phyloP scores from a whole-genome alignment of 306 rosid species.

The Fragaria ananassa region DNA sequence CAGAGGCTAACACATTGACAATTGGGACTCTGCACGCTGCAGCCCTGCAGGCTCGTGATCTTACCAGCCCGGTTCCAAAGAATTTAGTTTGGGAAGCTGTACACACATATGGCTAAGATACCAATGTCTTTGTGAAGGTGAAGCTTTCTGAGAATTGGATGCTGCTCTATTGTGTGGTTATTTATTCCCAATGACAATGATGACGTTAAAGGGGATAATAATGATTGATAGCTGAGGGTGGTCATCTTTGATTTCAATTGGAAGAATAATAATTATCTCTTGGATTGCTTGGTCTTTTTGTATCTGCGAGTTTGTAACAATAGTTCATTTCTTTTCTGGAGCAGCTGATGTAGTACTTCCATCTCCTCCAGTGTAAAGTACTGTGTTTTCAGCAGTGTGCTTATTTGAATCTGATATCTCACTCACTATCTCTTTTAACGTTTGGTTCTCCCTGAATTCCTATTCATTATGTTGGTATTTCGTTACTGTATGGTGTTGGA shows the following conservation, averaged over 20 bases:
- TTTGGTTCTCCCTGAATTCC: background rate
- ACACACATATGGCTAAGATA: conserved; percentile 58
- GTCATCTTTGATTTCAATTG: conserved; percentile 32
- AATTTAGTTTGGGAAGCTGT: conserved; percentile 79
- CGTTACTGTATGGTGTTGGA: background rate
- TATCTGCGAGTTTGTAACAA: conserved; percentile 18
- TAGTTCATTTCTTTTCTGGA: conserved; percentile 18
- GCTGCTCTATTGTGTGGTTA: conserved; percentile 24
- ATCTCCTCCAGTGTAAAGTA: conserved; percentile 3
- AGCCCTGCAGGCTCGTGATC: conserved; percentile 70
- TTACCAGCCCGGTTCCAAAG: conserved; percentile 45
- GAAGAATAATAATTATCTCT: conserved; percentile 31
- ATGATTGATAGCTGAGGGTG: conserved; percentile 30
- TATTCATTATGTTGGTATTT: background rate
- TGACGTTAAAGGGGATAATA: conserved; percentile 1
- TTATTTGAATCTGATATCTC: background rate
- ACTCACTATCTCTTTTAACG: background rate
- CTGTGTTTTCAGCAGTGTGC: background rate
- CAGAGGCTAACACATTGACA: conserved; percentile 58
- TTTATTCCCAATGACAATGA: conserved; percentile 1
- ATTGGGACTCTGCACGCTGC: conserved; percentile 46
- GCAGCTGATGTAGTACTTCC: conserved; percentile 27
- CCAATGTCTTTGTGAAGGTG: background rate
- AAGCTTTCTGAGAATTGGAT: conserved; percentile 32
- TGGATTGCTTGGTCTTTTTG: conserved; percentile 26